A percentile compares a stretch with the other conserved stretches of the same genome.
Evolutionary conservation across 768 basidiomycete species (phyloP).

Genomic region (Boletus vinaceobasis): DNA sequence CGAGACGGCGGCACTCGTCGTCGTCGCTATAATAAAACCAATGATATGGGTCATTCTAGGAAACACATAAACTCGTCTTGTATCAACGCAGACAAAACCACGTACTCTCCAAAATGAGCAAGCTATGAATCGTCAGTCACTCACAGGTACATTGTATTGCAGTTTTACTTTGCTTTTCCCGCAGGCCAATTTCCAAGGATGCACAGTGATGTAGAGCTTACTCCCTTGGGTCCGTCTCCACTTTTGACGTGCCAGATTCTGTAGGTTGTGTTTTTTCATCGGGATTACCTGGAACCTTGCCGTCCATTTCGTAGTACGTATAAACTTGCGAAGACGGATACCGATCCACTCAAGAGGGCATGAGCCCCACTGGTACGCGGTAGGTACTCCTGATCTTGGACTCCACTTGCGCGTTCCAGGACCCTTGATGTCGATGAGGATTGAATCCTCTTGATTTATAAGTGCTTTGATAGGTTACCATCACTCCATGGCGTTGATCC

Average conservation of each 20-base stretch:
- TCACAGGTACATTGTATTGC: slow-evolving; percentile 70
- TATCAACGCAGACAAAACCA: neutral
- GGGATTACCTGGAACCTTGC: slow-evolving; percentile 28
- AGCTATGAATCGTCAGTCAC: slow-evolving; percentile 20
- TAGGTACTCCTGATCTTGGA: neutral
- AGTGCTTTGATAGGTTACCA: slow-evolving; percentile 61
- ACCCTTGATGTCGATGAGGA: slow-evolving; percentile 54
- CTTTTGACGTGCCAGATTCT: slow-evolving; percentile 42
- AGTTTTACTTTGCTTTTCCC: slow-evolving; percentile 61
- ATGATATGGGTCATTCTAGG: slow-evolving; percentile 67
- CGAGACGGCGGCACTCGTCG: too few relatives aligned
- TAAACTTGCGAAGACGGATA: slow-evolving; percentile 55
- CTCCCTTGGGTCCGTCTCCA: slow-evolving; percentile 68
- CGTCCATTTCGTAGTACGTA: slow-evolving; percentile 51
- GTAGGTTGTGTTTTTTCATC: neutral
- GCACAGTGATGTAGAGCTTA: slow-evolving; percentile 53
- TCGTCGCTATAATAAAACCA: slow-evolving; percentile 67
- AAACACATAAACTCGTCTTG: neutral
- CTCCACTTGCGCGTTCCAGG: slow-evolving; percentile 58
- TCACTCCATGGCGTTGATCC: neutral
- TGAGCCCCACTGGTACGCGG: neutral
- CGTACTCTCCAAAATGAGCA: slow-evolving; percentile 77
- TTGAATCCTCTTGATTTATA: slow-evolving; percentile 67
- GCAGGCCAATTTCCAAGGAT: slow-evolving; percentile 67
- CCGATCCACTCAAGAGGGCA: slow-evolving; percentile 38